Base-by-base conservation (phyloP, 2,329 filamentous ascomycete genomes). In the Fusarium coicis region DNA sequence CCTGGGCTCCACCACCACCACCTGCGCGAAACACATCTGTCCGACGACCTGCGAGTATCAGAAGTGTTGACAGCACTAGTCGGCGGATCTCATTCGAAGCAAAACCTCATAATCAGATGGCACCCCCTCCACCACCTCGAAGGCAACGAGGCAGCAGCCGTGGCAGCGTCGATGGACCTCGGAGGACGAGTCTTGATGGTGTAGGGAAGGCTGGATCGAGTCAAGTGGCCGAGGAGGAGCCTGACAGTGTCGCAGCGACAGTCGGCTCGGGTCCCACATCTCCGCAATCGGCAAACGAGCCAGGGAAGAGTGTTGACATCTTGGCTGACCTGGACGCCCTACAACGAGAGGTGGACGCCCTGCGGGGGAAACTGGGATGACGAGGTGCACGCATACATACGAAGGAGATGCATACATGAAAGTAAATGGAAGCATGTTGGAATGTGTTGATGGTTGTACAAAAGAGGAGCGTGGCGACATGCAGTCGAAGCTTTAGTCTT, bases 341-440 rank as follows among this genome's bases (percentile, higher is more conserved):
- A 70, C 93, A 94, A 81, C 88, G 88, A 78, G 93, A 96, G 78
- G 93, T 96, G 43, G 93, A 96, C 81, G 92, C 89, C 8, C 77
- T 92, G 49, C 77, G 82, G 58, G 82, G 81, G 26, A 79, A 81
- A 73, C 40, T 81, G 49, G 67, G 68, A 34, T 80, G 73, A 80
- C 21, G 39, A 63, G 53, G 54, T 39, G 42, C 50, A 52, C 49
- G 34, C 18, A 52, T 23, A 43, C 26, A 40, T 42, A 30, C 28
- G 40, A 64, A 23, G 40, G 56, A 52, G 36, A 42, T 32, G 40
- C 42, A 39, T 32, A 40, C 42, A 60, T 36, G 30, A 14, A 21
- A 64, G 23, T 42, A 36, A 50, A 53, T 32, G 50, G 50, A 64
- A 56, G 57, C 56, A 34, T 19, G 43, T 42, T 55, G 52, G 43